Evolutionary conservation across 208 protist genomes (phyloP).

Genomic region (Porcisia hertigi): DNA sequence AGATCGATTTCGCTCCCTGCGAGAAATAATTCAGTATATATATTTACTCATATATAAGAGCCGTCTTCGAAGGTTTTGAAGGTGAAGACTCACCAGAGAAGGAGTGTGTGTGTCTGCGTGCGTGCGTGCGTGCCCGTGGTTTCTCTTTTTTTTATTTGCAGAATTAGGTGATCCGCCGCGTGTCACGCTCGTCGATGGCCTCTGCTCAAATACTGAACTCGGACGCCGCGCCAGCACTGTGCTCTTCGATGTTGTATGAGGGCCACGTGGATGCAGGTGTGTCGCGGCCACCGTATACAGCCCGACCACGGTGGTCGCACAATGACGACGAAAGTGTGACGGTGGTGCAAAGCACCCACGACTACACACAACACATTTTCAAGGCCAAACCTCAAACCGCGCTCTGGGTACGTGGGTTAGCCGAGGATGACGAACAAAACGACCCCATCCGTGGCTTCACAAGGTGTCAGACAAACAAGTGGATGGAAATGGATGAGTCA

Average conservation of each 20-base stretch:
- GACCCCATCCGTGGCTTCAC: conserved; percentile 9
- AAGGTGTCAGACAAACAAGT: conserved; percentile 17
- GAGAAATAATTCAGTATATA: too few relatives aligned
- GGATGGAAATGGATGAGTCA: conserved; percentile 29
- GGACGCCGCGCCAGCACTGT: not conserved
- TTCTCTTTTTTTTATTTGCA: not conserved
- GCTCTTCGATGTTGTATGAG: conserved; percentile 1
- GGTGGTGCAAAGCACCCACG: conserved; percentile 63
- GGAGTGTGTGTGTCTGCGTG: too few relatives aligned
- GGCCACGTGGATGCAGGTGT: not conserved
- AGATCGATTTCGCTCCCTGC: too few relatives aligned
- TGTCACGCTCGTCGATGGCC: not conserved
- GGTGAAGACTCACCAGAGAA: too few relatives aligned
- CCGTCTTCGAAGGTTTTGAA: too few relatives aligned
- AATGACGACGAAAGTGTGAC: conserved; percentile 38
- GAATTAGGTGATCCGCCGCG: not conserved
- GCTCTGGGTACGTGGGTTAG: conserved; percentile 77
- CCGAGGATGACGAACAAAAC: conserved; percentile 43
- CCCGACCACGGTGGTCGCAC: conserved; percentile 26
- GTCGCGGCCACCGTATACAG: conserved; percentile 5
- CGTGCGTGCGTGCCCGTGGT: too few relatives aligned
- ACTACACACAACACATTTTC: conserved; percentile 48
- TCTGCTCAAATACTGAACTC: not conserved
- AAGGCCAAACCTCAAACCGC: conserved; percentile 46
- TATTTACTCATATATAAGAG: too few relatives aligned